phyloP scores from a whole-genome alignment of 176 grass and related monocot species.

The Zea luxurians region DNA sequence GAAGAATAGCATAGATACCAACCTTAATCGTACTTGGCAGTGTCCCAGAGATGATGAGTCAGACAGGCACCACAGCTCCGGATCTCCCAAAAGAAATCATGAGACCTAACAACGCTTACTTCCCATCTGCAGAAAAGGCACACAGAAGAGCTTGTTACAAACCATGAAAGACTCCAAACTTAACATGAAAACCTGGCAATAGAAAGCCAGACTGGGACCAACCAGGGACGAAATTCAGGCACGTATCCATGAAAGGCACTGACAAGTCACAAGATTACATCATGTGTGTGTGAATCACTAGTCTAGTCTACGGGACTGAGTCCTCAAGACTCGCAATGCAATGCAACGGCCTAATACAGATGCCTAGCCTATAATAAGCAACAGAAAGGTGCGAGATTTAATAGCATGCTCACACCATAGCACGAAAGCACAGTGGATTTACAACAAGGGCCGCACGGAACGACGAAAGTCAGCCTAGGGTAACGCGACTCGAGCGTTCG shows the following conservation, averaged over 20 bases:
- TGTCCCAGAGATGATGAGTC: neutral
- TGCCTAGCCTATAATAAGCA: neutral
- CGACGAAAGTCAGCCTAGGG: neutral
- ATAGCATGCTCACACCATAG: neutral
- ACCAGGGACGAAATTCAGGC: neutral
- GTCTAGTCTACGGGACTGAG: neutral
- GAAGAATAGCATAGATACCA: neutral
- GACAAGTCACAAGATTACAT: neutral
- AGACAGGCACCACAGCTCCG: neutral
- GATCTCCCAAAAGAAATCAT: constrained; percentile 16
- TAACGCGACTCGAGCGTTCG: neutral
- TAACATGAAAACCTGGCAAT: neutral
- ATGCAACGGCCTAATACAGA: neutral
- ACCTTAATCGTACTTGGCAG: constrained; percentile 24
- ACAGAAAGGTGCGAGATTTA: constrained; percentile 3
- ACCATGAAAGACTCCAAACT: neutral
- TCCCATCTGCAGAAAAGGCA: constrained; percentile 31
- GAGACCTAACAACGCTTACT: neutral
- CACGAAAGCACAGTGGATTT: neutral
- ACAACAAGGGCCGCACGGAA: neutral
- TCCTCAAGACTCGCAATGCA: neutral
- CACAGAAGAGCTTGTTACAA: constrained; percentile 19
- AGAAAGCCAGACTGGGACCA: neutral
- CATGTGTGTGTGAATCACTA: neutral
- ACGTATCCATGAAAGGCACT: neutral